Base-by-base conservation (phyloP, 148 eudicot genomes). In the Fagopyrum esculentum region DNA sequence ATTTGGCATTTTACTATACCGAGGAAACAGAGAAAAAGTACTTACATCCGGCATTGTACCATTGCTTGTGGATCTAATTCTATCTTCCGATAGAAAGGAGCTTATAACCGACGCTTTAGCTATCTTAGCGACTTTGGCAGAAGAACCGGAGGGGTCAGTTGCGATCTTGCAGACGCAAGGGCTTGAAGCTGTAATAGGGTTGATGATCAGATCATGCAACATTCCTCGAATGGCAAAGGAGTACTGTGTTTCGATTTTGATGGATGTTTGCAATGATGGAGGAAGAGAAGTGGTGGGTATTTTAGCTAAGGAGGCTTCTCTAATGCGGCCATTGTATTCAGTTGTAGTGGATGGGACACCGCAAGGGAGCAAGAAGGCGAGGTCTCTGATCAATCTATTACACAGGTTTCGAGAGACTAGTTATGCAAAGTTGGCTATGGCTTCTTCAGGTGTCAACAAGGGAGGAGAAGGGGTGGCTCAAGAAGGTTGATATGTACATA, bases 191-290 rank as follows among this genome's bases (percentile, higher is more conserved):
- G 50, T 89, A 2, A 29, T 85, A 40, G 72, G 80, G 8, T 17
- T 80, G 47, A 6, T 66, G 71, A 4, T 93, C 46, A 76, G 78
- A 48, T 79, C 87, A 1, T 77, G 59, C 56, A 44, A 78, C n/a
- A 81, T 75, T 40, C 84, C 95, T 1, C 80, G 84, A 3, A 77
- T 80, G 8, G 91, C 83, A 19, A 91, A 79, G 50, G 95, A 93
- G 76, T 79, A 86, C 16, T 89, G 91, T 44, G 90, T 83, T 3
- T 88, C 97, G 4, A 79, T 89, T 68, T 60, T 93, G 82, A 79
- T 84, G 48, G 84, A 87, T 1, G 16, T 91, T 44, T 84, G 94
- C 54, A 78, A 6, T 45, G 81, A 86, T 45, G 79, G 87, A 13
- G 95, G 97, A 6, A 43, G 12, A 6, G 86, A 83, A 0, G 90